Evolutionary conservation across 176 grass and related monocot genomes (phyloP).

Genomic region (Carex kokanica): DNA sequence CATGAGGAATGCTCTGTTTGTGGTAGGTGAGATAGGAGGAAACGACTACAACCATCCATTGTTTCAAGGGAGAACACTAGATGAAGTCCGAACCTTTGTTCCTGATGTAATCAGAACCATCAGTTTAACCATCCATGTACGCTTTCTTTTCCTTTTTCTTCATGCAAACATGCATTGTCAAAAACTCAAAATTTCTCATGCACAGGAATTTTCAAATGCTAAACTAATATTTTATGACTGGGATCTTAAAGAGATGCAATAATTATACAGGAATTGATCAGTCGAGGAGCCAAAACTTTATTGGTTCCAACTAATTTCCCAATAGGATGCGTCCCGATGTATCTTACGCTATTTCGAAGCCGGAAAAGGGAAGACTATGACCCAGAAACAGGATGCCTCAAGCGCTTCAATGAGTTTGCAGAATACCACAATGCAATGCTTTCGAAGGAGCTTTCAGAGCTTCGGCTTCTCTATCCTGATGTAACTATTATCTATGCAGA

Average conservation of each 20-base stretch:
- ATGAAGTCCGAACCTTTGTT: conserved; percentile 60
- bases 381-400: conserved; percentile 67
- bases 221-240: background rate
- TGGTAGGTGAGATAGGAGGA: conserved; percentile 89
- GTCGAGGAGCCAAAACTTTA: conserved; percentile 67
- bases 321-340: conserved; percentile 64
- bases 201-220: too few relatives aligned
- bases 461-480: conserved; percentile 41
- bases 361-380: conserved; percentile 67
- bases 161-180: too few relatives aligned
- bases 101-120: conserved; percentile 61
- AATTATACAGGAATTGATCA: conserved; percentile 61
- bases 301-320: conserved; percentile 84
- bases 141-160: background rate
- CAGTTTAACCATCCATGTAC: conserved; percentile 60
- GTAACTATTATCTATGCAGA: conserved; percentile 68
- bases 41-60: conserved; percentile 91
- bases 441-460: conserved; percentile 38
- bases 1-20: conserved; percentile 56
- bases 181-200: too few relatives aligned
- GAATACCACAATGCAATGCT: conserved; percentile 68
- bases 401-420: conserved; percentile 77
- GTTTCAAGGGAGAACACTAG: conserved; percentile 27
- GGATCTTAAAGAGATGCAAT: background rate
- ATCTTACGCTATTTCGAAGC: conserved; percentile 61